Base-by-base conservation (phyloP, 2,329 filamentous ascomycete genomes). In the Beauveria varroae region DNA sequence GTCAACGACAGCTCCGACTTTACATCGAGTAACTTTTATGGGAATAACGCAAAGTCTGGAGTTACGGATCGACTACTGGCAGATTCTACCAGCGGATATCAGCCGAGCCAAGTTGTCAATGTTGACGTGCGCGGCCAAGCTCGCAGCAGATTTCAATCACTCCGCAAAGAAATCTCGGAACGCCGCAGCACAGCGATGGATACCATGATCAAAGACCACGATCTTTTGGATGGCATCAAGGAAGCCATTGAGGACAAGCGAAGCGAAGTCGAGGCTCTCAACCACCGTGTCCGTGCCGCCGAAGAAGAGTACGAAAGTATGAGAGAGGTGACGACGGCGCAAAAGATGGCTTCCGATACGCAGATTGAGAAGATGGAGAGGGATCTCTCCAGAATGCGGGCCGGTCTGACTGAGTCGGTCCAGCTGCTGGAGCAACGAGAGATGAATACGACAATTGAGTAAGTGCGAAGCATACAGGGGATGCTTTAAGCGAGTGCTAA, bases 311-410 rank as follows among this genome's bases (percentile, higher is more conserved):
- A 96, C 71, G 92, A 97, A 70, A 92, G 91, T 75, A 93, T 91
- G 22, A 93, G 93, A 71, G 95, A 97, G 79, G 76, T 83, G 63
- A 93, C 90, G 8, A 90, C 84, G 51, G 90, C 92, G 20, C 91
- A 96, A 72, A 96, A 96, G 76, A 85, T 93, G 72, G 88, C 87
- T 8, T 91, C 88, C 2, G 95, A 98, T 72, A 86, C 93, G 9
- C 93, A 98, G 73, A 96, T 99, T 68, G 95, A 99, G 75, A 95
- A 95, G 79, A 96, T 97, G 88, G 95, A 99, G 76, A 97, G 96
- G 75, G 93, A 99, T 73, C 79, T 99, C n/a, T 89, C 90, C 52
- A 91, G 92, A 72, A 96, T 98, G 91, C 84, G 93, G 47, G 85
- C 88, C 2, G 88, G 88, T 12, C 79, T 97, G 34, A 88, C 86